Evolutionary conservation across 2,329 filamentous ascomycete species (phyloP).

Genomic region (Colletotrichum destructivum): DNA sequence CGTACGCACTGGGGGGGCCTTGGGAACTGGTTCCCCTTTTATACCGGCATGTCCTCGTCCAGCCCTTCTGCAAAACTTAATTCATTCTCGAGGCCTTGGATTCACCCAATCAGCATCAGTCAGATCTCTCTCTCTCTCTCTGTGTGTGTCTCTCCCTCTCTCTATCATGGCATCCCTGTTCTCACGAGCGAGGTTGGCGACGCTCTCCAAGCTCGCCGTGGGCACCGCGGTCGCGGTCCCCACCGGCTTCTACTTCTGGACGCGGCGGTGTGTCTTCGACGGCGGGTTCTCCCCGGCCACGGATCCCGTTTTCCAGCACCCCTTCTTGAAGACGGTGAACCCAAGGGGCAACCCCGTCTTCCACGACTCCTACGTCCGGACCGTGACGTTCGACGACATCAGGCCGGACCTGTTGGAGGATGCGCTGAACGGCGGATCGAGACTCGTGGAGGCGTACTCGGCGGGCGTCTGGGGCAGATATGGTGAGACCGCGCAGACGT

Average conservation of each 20-base stretch:
- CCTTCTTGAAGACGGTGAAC: slow-evolving; percentile 19
- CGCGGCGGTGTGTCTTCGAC: slow-evolving; percentile 33
- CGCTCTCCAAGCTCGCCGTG: slow-evolving; percentile 19
- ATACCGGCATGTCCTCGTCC: neutral
- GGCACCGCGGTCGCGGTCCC: slow-evolving; percentile 13
- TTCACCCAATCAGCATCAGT: too few relatives aligned
- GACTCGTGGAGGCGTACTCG: slow-evolving; percentile 33
- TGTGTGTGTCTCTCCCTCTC: neutral
- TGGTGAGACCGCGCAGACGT: slow-evolving; percentile 5
- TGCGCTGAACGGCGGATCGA: slow-evolving; percentile 30
- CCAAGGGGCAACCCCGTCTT: slow-evolving; percentile 21
- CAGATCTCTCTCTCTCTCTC: too few relatives aligned
- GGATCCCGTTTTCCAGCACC: slow-evolving; percentile 25
- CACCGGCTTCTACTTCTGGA: slow-evolving; percentile 40
- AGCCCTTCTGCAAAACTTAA: neutral
- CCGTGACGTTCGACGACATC: slow-evolving; percentile 17
- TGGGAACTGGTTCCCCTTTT: neutral
- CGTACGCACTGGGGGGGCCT: neutral
- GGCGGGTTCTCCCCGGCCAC: slow-evolving; percentile 25
- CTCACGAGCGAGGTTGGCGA: neutral
- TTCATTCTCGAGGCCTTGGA: neutral
- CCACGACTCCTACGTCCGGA: slow-evolving; percentile 31
- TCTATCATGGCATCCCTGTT: slow-evolving; percentile 25
- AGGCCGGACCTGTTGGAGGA: slow-evolving; percentile 36
- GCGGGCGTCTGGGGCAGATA: slow-evolving; percentile 41